Percentiles rank a stretch among this genome's conserved stretches.
These are phyloP conservation scores for Chlorella sp. DNA, from an alignment of 139 green algal species.

Conservation along the genomic window DNA sequence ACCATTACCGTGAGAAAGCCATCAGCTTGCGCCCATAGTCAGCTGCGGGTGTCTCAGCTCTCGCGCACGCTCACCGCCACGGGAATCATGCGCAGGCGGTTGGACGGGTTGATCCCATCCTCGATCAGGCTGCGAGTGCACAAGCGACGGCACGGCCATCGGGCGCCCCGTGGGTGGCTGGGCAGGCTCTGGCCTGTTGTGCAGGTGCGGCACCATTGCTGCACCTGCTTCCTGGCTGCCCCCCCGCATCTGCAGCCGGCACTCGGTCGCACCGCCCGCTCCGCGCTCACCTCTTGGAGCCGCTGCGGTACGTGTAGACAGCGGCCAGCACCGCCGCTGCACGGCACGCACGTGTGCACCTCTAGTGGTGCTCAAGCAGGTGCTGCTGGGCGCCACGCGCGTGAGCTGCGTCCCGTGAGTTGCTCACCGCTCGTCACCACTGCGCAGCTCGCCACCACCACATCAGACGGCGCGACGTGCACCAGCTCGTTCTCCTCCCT, in stretches of 20 bases:
- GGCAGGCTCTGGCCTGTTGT: background rate
- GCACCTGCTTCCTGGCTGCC: background rate
- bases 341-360: background rate
- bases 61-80: conserved; percentile 8
- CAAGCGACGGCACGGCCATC: background rate
- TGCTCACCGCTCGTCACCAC: conserved; percentile 3
- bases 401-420: background rate
- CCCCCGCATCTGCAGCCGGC: background rate
- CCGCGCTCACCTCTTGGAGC: conserved; percentile 22
- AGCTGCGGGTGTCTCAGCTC: background rate
- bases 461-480: conserved; percentile 6
- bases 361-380: background rate
- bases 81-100: conserved; percentile 20
- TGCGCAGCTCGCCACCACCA: background rate
- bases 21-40: background rate
- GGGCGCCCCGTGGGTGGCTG: background rate
- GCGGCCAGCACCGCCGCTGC: conserved; percentile 15
- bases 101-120: conserved; percentile 25
- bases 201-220: background rate
- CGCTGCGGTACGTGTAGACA: conserved; percentile 12
- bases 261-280: background rate
- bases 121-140: conserved; percentile 15
- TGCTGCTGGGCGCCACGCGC: background rate
- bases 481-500: background rate
- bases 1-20: background rate